These are phyloP conservation scores for Populus simonii DNA, from an alignment of 345 rosid genomes.

Conservation along the genomic window DNA sequence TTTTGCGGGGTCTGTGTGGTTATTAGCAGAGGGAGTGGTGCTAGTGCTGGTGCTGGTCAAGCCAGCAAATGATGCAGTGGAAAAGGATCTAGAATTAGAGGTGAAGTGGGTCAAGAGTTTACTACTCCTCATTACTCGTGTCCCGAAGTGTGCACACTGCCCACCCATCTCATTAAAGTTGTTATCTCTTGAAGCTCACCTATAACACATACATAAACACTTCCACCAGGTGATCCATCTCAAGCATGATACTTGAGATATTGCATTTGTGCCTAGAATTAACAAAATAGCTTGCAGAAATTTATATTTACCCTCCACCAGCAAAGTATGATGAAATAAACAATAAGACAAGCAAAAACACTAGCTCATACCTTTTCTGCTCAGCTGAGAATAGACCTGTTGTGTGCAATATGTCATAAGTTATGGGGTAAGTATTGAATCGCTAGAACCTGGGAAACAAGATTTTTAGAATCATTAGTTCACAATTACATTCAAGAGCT, in stretches of 20 bases:
- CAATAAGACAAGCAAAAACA: not conserved
- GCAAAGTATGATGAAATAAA: not conserved
- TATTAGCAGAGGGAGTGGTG: no score
- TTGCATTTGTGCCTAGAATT: conserved; percentile 40
- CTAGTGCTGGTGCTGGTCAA: no score
- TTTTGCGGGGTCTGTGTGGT: no score
- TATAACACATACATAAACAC: conserved; percentile 50
- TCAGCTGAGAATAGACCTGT: conserved; percentile 57
- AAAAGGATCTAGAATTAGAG: no score
- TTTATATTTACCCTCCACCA: not conserved
- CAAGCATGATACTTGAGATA: conserved; percentile 51
- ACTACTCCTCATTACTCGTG: conserved; percentile 13
- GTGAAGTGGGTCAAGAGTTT: no score
- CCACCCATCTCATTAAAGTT: conserved; percentile 50
- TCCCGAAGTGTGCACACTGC: conserved; percentile 34
- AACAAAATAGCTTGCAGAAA: not conserved
- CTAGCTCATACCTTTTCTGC: conserved; percentile 42
- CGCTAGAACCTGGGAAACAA: conserved; percentile 53
- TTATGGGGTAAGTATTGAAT: conserved; percentile 64
- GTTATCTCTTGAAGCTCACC: conserved; percentile 46
- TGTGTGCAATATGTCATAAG: conserved; percentile 63
- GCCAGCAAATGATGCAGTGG: no score
- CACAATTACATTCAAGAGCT: not conserved
- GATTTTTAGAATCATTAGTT: not conserved
- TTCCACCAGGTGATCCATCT: conserved; percentile 62